Percentiles rank a stretch among this genome's conserved stretches.
phyloP scores from a whole-genome alignment of 768 basidiomycete species.

The Psilocybe cyanescens region DNA sequence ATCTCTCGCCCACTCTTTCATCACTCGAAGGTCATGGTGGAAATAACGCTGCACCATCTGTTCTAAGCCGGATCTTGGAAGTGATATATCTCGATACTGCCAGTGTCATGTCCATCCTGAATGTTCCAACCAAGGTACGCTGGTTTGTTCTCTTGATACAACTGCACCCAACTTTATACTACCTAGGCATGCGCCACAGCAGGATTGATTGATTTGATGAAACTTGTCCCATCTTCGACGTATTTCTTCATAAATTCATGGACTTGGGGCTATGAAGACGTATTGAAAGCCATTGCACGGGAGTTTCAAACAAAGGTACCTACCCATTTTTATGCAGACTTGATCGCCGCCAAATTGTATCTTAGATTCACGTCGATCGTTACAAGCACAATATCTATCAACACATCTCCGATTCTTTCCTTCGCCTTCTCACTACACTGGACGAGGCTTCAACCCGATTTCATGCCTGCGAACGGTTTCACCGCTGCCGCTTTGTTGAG shows the following conservation, averaged over 20 bases:
- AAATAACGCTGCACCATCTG: not conserved
- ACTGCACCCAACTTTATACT: not conserved
- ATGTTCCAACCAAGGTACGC: constrained; percentile 64
- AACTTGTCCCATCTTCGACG: constrained; percentile 62
- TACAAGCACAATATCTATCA: constrained; percentile 81
- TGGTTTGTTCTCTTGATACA: not conserved
- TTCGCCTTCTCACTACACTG: constrained; percentile 60
- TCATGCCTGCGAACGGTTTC: constrained; percentile 90
- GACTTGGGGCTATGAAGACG: constrained; percentile 97
- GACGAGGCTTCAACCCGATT: constrained; percentile 75
- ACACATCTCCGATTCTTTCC: constrained; percentile 59
- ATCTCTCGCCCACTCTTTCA: constrained; percentile 42
- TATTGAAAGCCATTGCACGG: constrained; percentile 75
- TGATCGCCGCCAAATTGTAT: not conserved
- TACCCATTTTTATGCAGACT: not conserved
- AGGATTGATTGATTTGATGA: constrained; percentile 73
- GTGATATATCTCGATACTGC: constrained; percentile 88
- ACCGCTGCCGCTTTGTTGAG: constrained; percentile 68
- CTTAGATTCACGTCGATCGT: constrained; percentile 86
- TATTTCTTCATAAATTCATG: constrained; percentile 91
- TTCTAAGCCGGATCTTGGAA: constrained; percentile 54
- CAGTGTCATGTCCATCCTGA: constrained; percentile 52
- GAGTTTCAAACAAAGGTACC: constrained; percentile 67
- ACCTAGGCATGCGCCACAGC: constrained; percentile 64
- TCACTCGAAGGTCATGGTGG: not conserved